These are phyloP conservation scores for Periconia macrospinosa DNA, from an alignment of 2,329 filamentous ascomycete genomes.

Conservation along the genomic window DNA sequence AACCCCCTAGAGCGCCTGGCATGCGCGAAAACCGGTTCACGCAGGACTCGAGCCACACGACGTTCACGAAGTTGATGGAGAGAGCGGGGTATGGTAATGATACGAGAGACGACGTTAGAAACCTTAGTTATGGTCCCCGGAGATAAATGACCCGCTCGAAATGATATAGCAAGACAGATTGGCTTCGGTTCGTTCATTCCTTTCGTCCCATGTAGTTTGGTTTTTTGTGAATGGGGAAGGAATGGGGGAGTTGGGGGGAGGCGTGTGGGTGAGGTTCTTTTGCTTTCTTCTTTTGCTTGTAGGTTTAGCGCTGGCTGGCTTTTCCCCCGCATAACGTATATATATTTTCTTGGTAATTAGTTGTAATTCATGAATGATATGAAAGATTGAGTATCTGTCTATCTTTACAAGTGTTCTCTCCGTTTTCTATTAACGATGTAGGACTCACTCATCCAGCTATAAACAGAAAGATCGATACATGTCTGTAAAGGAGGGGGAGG, in stretches of 20 bases:
- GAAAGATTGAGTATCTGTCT: not conserved
- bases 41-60: conserved; percentile 35
- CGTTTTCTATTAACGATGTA: not conserved
- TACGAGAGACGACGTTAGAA: conserved; percentile 28
- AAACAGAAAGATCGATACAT: too few relatives aligned
- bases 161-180: too few relatives aligned
- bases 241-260: too few relatives aligned
- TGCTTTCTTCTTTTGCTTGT: not conserved
- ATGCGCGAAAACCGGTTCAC: conserved; percentile 39
- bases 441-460: too few relatives aligned
- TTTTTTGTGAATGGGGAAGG: too few relatives aligned
- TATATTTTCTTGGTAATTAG: not conserved
- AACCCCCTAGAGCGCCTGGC: conserved; percentile 32
- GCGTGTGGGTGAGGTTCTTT: too few relatives aligned
- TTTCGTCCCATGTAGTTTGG: too few relatives aligned
- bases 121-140: conserved; percentile 19
- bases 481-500: too few relatives aligned
- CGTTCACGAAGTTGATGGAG: conserved; percentile 48
- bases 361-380: not conserved
- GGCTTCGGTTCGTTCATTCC: too few relatives aligned
- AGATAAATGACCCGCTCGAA: conserved; percentile 5
- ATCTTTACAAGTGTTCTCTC: not conserved
- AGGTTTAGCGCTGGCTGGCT: conserved; percentile 16
- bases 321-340: not conserved
- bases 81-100: conserved; percentile 44